Percentiles rank a stretch among this genome's conserved stretches.
Evolutionary conservation across 1,139 yeast species (phyloP).

Genomic region (Geotrichum aggregatum): DNA sequence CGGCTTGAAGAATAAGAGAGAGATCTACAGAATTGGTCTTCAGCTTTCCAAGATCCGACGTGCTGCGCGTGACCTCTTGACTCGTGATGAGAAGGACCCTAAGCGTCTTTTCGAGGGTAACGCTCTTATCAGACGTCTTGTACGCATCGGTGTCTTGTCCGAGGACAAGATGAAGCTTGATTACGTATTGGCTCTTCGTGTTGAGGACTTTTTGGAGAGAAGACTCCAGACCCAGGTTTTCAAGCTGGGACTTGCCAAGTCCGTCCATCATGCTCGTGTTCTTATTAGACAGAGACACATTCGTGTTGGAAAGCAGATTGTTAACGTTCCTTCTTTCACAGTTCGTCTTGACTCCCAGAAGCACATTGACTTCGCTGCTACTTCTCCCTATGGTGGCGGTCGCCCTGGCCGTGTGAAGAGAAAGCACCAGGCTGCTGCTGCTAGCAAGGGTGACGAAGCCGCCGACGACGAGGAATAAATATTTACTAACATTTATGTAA

Average conservation of each 20-base stretch:
- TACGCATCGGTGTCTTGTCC: constrained; percentile 95
- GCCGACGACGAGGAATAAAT: constrained; percentile 53
- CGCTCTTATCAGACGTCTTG: constrained; percentile 94
- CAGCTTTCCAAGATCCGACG: constrained; percentile 99
- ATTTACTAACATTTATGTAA: constrained; percentile 14
- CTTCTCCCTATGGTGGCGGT: constrained; percentile 99
- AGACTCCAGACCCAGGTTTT: constrained; percentile 99
- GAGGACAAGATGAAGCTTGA: constrained; percentile 99
- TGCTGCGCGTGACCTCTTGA: constrained; percentile 99
- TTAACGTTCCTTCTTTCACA: constrained; percentile 97
- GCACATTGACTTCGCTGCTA: constrained; percentile 98
- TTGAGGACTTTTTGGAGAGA: constrained; percentile 99
- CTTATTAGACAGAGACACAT: constrained; percentile 98
- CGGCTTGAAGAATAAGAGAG: constrained; percentile 99
- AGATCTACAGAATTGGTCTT: constrained; percentile 97
- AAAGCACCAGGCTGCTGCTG: constrained; percentile 73
- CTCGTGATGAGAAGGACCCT: constrained; percentile 99
- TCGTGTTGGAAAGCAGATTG: constrained; percentile 99
- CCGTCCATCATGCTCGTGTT: constrained; percentile 99
- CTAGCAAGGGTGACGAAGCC: constrained; percentile 46
- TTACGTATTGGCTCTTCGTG: constrained; percentile 96
- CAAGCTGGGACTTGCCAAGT: constrained; percentile 99
- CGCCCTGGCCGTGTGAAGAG: constrained; percentile 99
- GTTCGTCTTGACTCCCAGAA: constrained; percentile 99
- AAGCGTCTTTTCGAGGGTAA: constrained; percentile 99